Conservation (phyloP, 495 filamentous ascomycete genomes). For the Xylaria scruposa region DNA sequence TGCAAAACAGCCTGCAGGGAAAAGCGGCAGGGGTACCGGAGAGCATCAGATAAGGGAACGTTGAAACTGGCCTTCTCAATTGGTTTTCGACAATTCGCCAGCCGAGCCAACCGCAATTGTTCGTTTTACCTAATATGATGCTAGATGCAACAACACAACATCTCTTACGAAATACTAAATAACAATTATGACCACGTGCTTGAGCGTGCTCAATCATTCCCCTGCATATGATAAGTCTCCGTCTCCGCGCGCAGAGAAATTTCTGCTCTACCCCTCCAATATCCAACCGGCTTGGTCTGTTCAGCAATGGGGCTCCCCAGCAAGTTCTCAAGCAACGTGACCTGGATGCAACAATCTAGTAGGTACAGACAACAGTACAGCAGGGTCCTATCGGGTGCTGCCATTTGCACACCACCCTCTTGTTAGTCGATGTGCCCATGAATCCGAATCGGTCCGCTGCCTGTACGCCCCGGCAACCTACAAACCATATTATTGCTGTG, state of each 20-base stretch:
- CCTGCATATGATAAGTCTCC: slow-evolving; percentile 9
- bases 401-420: not conserved
- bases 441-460: slow-evolving; percentile 7
- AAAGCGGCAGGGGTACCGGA: slow-evolving; percentile 6
- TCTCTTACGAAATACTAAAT: slow-evolving; percentile 18
- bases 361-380: not conserved
- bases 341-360: slow-evolving; percentile 4
- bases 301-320: not conserved
- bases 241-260: slow-evolving; percentile 7
- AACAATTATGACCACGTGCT: slow-evolving; percentile 17
- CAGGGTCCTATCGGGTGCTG: slow-evolving; percentile 11
- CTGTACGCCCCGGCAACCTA: not conserved
- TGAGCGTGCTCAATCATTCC: not conserved
- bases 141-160: slow-evolving; percentile 10
- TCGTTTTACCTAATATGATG: slow-evolving; percentile 49
- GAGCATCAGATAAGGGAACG: slow-evolving; percentile 15
- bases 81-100: not conserved
- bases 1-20: slow-evolving; percentile 22
- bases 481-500: not conserved
- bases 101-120: slow-evolving; percentile 37
- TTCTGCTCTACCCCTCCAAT: slow-evolving; percentile 8
- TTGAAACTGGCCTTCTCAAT: slow-evolving; percentile 11
- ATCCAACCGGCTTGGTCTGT: not conserved
- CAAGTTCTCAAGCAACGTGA: slow-evolving; percentile 3
- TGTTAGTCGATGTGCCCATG: not conserved